These are phyloP conservation scores for Gnaphalium uliginosum DNA, from an alignment of 129 eudicot genomes.

Conservation along the genomic window DNA sequence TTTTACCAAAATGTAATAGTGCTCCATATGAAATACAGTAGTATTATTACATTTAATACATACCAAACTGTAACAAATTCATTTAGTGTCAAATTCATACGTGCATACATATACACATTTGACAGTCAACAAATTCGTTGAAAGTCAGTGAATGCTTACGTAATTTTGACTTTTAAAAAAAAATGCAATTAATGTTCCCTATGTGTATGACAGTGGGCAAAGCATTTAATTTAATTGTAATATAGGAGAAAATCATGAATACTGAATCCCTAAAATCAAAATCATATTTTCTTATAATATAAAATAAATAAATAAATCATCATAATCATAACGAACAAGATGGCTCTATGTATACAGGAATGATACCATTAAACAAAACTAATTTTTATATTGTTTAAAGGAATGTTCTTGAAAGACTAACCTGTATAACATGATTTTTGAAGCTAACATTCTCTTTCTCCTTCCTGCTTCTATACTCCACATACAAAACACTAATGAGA, in stretches of 20 bases:
- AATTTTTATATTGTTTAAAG: too few species aligned
- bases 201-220: constrained; percentile 1
- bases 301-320: not conserved
- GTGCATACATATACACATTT: not conserved
- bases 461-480: constrained; percentile 70
- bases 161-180: not conserved
- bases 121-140: not conserved
- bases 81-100: not conserved
- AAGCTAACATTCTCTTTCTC: constrained; percentile 73
- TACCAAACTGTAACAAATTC: not conserved
- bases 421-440: constrained; percentile 89
- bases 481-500: constrained; percentile 73
- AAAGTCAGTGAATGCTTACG: not conserved
- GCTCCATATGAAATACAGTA: not conserved
- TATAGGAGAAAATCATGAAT: not conserved
- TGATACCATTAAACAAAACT: too few species aligned
- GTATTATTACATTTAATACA: not conserved
- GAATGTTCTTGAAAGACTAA: constrained; percentile 26
- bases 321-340: not conserved
- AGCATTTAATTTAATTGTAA: not conserved
- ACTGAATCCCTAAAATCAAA: not conserved
- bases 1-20: not conserved
- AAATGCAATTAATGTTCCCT: not conserved
- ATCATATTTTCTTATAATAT: not conserved
- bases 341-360: not conserved